A percentile compares a stretch with the other conserved stretches of the same genome.
Evolutionary conservation across 345 rosid genomes (phyloP).

Genomic region (Limnanthes douglasii): DNA sequence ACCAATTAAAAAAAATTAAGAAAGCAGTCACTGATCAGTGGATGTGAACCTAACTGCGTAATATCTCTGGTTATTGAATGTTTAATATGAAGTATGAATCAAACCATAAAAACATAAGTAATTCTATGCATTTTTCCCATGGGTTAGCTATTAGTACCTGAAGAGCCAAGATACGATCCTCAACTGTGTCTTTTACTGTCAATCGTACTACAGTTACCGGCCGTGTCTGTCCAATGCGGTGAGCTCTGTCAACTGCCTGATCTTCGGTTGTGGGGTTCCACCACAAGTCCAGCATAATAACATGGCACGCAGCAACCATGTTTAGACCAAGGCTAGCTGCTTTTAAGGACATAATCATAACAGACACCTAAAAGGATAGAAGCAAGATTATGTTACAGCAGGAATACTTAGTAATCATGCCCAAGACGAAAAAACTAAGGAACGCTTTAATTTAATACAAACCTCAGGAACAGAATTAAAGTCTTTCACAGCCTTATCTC

Average conservation of each 20-base stretch:
- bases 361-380: slow-evolving; percentile 40
- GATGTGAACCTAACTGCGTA: neutral
- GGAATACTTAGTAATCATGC: neutral
- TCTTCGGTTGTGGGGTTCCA: slow-evolving; percentile 99
- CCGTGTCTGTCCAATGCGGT: slow-evolving; percentile 94
- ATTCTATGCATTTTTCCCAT: too few relatives aligned
- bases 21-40: neutral
- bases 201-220: slow-evolving; percentile 73
- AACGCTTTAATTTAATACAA: slow-evolving; percentile 8
- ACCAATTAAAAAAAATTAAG: neutral
- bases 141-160: slow-evolving; percentile 49
- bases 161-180: slow-evolving; percentile 83
- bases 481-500: slow-evolving; percentile 97
- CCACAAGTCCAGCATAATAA: slow-evolving; percentile 83
- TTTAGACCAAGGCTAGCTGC: slow-evolving; percentile 97
- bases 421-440: neutral
- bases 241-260: slow-evolving; percentile 96
- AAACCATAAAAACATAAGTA: neutral
- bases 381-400: neutral
- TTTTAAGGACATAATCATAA: slow-evolving; percentile 92
- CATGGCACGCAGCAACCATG: slow-evolving; percentile 96
- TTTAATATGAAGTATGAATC: neutral
- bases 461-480: slow-evolving; percentile 92
- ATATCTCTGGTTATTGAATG: neutral
- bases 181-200: slow-evolving; percentile 81